Evolutionary conservation across 768 basidiomycete species (phyloP), one percentile per base, ranked within the genome.

Genomic region (Termitomyces sp.): DNA sequence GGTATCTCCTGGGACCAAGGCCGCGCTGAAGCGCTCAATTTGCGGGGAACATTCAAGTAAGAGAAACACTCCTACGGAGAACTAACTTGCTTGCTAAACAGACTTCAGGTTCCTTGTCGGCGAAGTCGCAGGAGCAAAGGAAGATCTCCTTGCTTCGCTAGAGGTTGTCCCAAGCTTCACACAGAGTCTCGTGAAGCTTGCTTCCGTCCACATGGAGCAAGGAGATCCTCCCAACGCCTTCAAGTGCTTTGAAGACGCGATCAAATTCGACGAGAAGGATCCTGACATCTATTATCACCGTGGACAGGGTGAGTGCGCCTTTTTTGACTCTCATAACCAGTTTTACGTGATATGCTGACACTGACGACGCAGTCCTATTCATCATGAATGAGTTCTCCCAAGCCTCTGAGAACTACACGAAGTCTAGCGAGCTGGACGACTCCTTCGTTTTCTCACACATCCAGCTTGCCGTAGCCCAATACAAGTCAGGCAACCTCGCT

Each of bases 241-340:
- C 71, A 84, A 88, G 55, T 91, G 89, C 67, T 98, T 98, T 67
- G 94, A 96, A 41, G 78, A 88, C 58, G 97, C 97, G 1, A 87
- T 94, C 66, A 77, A 79, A 62, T 81, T 89, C 61, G 86, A 98
- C 63, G 74, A 86, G 6, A 75, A 85, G 45, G 95, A 98, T 71
- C 88, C 96, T 0, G 96, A 98, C 70, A 93, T 97, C 53, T 98
- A 92, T 76, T 99, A 99, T 72, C 97, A 99, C 69, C 92, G 95
- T 62, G 97, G 96, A 42, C 97, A 99, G 78, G 91, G 91, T 90
- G 46, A 45, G 78, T n/a, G n/a, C n/a, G n/a, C 53, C 3, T 43
- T 35, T 56, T 49, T 32, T 12, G 18, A 13, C 29, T 60, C 33
- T 40, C 41, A 25, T 39, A 7, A 16, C 31, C 29, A 20, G 13